Evolutionary conservation across 805 yeast genomes (phyloP), one percentile per base, ranked within the genome.

Genomic region (Candida lessepsii): DNA sequence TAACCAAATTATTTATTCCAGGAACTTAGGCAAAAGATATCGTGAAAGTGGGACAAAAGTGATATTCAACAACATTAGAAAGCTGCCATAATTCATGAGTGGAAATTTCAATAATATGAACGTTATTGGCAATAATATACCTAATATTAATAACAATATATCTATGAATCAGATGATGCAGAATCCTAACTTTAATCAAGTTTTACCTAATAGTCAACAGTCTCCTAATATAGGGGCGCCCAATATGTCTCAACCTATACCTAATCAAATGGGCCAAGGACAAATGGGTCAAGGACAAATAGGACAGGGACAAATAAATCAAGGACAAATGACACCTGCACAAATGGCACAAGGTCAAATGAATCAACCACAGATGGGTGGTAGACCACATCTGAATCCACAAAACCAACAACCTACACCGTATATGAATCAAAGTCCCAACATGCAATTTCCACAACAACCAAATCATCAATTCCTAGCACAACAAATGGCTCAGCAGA

Each of bases 371-470:
- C 33, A 29, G n/a, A 6, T 32, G 30, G 25, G 28, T 27, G 30
- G 30, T 14, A 32, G 35, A 21, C 27, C 35, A 18, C 33, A 29
- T 17, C 33, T 29, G 33, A 31, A 31, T 14, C 25, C 26, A 3
- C 34, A 16, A 5, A 19, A 20, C 8, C 26, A 32, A 9, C 35
- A 20, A 13, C 20, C 27, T 6, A 27, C 45, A 21, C 53, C 45
- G 28, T 48, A 29, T 31, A 36, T 41, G 17, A 44, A 42, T 35
- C 35, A 32, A 15, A 42, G 46, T 26, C 40, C 49, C 5, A 42
- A 45, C 20, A 35, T 44, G 35, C 40, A 42, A 15, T 42, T 40
- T 20, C 42, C 46, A 14, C 46, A 39, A 25, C 41, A 34, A n/a
- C 25, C 32, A 14, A 38, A 26, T 17, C 23, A 28, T 16, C 44